A percentile compares a stretch with the other conserved stretches of the same genome.
Evolutionary conservation across 2,329 filamentous ascomycete genomes (phyloP).

Genomic region (Pyrenochaeta sp.): DNA sequence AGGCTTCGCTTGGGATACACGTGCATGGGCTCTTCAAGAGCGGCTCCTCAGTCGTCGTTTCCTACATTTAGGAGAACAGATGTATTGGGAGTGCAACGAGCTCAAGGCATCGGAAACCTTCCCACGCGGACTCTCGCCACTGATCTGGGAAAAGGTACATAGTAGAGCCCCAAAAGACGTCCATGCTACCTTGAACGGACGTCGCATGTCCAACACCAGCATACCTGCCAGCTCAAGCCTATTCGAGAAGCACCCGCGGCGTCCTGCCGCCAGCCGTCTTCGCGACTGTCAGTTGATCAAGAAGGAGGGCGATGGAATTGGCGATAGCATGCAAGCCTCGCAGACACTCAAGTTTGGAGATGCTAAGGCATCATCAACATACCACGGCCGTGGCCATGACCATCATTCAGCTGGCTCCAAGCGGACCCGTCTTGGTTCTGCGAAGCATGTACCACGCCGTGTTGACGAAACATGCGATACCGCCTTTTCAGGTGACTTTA

Average conservation of each 20-base stretch:
- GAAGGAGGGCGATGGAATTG: slow-evolving; percentile 29
- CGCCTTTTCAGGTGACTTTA: too few relatives aligned
- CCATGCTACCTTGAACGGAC: not conserved
- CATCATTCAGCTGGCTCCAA: not conserved
- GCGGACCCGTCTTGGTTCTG: too few relatives aligned
- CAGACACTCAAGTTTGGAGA: slow-evolving; percentile 17
- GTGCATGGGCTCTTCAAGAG: slow-evolving; percentile 48
- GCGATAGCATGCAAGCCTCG: slow-evolving; percentile 22
- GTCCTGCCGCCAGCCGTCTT: slow-evolving; percentile 10
- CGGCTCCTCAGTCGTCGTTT: slow-evolving; percentile 46
- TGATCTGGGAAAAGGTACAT: slow-evolving; percentile 50
- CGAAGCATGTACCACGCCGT: too few relatives aligned
- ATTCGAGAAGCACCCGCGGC: not conserved
- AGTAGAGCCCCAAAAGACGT: slow-evolving; percentile 15
- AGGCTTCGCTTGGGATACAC: slow-evolving; percentile 46
- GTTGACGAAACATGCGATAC: too few relatives aligned
- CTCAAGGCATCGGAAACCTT: slow-evolving; percentile 50
- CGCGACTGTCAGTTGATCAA: slow-evolving; percentile 31
- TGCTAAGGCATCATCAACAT: slow-evolving; percentile 6
- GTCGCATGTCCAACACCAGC: not conserved
- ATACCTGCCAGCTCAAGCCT: not conserved
- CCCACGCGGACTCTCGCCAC: slow-evolving; percentile 42
- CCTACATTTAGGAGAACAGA: slow-evolving; percentile 44
- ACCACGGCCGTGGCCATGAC: not conserved
- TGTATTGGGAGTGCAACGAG: slow-evolving; percentile 50